These are phyloP conservation scores for Aspergillus arachidicola DNA, from an alignment of 2,329 filamentous ascomycete genomes.

Conservation along the genomic window DNA sequence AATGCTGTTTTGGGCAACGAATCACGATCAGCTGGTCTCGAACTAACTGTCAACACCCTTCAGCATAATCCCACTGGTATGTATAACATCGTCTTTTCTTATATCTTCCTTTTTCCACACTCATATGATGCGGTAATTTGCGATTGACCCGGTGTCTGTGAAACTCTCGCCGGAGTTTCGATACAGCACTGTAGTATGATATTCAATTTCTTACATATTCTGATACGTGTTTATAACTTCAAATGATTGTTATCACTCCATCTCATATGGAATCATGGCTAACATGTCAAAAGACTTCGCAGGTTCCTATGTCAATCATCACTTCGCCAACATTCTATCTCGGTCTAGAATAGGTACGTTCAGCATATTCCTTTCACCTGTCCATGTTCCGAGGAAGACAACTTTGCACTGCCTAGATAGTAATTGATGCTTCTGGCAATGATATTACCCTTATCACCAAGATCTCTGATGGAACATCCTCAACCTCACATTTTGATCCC, in stretches of 20 bases:
- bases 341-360: slow-evolving; percentile 27
- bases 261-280: slow-evolving; percentile 17
- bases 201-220: slow-evolving; percentile 99
- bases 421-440: slow-evolving; percentile 64
- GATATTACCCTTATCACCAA: slow-evolving; percentile 65
- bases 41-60: background rate
- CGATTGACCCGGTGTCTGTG: slow-evolving; percentile 88
- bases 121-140: slow-evolving; percentile 96
- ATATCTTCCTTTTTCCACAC: slow-evolving; percentile 14
- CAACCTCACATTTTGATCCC: slow-evolving; percentile 18
- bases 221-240: slow-evolving; percentile 57
- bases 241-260: slow-evolving; percentile 3
- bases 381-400: slow-evolving; percentile 65
- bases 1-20: slow-evolving; percentile 20
- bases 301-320: slow-evolving; percentile 5
- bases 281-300: slow-evolving; percentile 26
- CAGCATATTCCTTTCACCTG: slow-evolving; percentile 5
- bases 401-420: slow-evolving; percentile 66
- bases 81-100: slow-evolving; percentile 17
- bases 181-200: slow-evolving; percentile 78
- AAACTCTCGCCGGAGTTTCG: slow-evolving; percentile 86
- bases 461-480: slow-evolving; percentile 62
- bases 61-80: slow-evolving; percentile 23
- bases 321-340: background rate
- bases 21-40: no score